Conservation (phyloP, 768 basidiomycete genomes). For the Boletus bicolor region DNA sequence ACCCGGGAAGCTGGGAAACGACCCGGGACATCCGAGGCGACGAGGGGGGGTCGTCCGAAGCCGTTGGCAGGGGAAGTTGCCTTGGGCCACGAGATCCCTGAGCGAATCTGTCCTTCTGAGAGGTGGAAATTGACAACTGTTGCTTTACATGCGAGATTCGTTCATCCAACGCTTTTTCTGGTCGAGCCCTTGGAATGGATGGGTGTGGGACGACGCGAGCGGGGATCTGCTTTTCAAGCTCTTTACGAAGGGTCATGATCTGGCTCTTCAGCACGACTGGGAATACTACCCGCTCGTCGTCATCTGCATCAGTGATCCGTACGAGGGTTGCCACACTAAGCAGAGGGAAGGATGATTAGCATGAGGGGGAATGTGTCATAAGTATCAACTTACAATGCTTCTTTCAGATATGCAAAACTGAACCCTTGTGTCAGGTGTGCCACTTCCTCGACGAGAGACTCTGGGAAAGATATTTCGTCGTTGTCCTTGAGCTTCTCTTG, state of each 20-base stretch:
- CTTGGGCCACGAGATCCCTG: neutral
- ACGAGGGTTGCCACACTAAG: conserved; percentile 73
- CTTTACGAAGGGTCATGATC: conserved; percentile 60
- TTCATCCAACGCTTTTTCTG: neutral
- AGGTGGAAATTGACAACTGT: neutral
- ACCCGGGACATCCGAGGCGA: neutral
- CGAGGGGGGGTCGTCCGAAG: neutral
- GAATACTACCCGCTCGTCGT: conserved; percentile 51
- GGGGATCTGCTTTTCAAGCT: conserved; percentile 49
- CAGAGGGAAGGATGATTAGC: neutral
- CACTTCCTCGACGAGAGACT: conserved; percentile 56
- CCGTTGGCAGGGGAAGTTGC: neutral
- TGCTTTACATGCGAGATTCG: neutral
- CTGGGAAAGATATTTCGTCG: conserved; percentile 62
- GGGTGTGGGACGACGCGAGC: neutral
- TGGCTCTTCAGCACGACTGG: conserved; percentile 48
- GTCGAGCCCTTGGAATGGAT: neutral
- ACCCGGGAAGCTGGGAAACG: neutral
- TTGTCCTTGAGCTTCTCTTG: conserved; percentile 69
- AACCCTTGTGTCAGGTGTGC: conserved; percentile 62
- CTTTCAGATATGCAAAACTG: conserved; percentile 87
- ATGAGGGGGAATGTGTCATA: neutral
- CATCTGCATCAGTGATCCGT: conserved; percentile 51
- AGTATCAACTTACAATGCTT: conserved; percentile 66
- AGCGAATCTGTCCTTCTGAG: neutral